phyloP scores from a whole-genome alignment of 495 filamentous ascomycete genomes.

The Rhypophila decipiens region DNA sequence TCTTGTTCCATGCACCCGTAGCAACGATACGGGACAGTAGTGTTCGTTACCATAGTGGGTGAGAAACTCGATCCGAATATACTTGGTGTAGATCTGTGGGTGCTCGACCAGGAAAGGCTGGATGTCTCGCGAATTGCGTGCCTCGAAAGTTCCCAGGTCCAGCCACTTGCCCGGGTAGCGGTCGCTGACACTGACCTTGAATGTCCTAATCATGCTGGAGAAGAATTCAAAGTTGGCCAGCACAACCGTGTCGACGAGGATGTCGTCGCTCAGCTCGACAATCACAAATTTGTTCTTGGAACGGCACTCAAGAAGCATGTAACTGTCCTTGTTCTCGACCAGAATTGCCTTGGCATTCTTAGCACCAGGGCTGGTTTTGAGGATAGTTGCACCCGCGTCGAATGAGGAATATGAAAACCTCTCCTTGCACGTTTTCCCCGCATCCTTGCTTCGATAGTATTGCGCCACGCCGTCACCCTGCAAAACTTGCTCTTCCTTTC shows the following conservation, averaged over 20 bases:
- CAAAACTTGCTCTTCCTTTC: constrained; percentile 35
- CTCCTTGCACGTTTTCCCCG: constrained; percentile 84
- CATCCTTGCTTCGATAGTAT: constrained; percentile 74
- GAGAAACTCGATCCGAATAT: constrained; percentile 84
- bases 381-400: constrained; percentile 87
- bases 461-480: constrained; percentile 42
- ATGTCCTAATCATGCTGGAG: constrained; percentile 87
- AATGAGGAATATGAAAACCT: constrained; percentile 96
- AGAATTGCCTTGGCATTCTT: constrained; percentile 82
- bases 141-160: constrained; percentile 80
- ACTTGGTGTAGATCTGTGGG: constrained; percentile 91
- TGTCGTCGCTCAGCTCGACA: constrained; percentile 82
- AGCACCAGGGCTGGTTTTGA: constrained; percentile 79
- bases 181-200: constrained; percentile 85
- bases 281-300: constrained; percentile 89
- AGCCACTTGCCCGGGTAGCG: constrained; percentile 94
- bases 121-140: constrained; percentile 83
- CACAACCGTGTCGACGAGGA: constrained; percentile 90
- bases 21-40: constrained; percentile 85
- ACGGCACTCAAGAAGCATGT: constrained; percentile 91
- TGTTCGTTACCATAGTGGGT: constrained; percentile 94
- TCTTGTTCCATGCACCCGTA: constrained; percentile 89
- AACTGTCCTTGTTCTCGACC: constrained; percentile 95
- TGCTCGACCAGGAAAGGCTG: constrained; percentile 91
- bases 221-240: constrained; percentile 99